phyloP scores from a whole-genome alignment of 139 green algal species.

The Limnomonas spitsbergensis region DNA sequence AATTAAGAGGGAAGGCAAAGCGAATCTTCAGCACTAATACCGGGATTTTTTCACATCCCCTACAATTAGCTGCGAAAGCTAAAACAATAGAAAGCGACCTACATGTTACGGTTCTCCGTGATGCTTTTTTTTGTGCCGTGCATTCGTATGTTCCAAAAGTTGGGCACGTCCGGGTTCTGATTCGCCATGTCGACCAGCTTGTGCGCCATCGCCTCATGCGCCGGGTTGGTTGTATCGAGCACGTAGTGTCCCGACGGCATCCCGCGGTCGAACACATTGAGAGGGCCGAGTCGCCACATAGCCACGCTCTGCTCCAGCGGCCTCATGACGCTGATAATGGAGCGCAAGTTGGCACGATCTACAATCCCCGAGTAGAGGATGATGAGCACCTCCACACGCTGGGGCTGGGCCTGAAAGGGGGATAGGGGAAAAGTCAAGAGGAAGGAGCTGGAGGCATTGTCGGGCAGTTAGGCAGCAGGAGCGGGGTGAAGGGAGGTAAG shows the following conservation, averaged over 20 bases:
- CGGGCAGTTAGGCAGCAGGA: too few species aligned
- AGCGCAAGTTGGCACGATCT: constrained; percentile 56
- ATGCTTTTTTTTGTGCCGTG: constrained; percentile 14
- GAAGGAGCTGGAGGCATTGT: too few species aligned
- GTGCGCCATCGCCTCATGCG: constrained; percentile 38
- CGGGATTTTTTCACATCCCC: too few species aligned
- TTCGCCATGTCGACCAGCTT: constrained; percentile 51
- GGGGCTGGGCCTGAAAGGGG: constrained; percentile 31
- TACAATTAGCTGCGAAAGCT: too few species aligned
- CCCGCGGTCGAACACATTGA: constrained; percentile 36
- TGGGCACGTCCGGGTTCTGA: constrained; percentile 45
- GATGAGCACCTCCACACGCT: constrained; percentile 58
- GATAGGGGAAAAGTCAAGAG: too few species aligned
- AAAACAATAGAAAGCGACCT: too few species aligned
- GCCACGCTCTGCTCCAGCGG: constrained; percentile 42
- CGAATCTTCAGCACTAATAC: too few species aligned
- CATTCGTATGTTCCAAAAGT: constrained; percentile 67
- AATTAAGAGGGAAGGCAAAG: too few species aligned
- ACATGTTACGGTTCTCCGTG: constrained; percentile 11
- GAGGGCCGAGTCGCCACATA: constrained; percentile 47
- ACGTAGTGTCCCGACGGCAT: constrained; percentile 49
- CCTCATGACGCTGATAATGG: constrained; percentile 45
- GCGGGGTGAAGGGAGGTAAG: too few species aligned
- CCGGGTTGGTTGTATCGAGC: constrained; percentile 51
- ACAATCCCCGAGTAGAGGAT: constrained; percentile 44